Conservation (phyloP, 176 grass and related monocot genomes). For the Hsuehochloa calcarea region DNA sequence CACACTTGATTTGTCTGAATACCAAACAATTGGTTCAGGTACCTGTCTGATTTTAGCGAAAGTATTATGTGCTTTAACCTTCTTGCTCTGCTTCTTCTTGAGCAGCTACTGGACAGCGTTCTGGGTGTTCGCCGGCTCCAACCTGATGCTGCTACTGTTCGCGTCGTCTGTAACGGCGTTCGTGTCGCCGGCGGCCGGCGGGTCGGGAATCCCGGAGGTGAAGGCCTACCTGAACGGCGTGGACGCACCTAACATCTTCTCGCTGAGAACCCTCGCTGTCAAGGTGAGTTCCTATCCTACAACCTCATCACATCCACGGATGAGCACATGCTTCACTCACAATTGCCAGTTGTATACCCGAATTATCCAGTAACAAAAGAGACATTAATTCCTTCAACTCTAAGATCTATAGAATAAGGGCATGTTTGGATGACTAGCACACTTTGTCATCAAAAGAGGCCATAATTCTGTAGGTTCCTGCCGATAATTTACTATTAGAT, state of each 20-base stretch:
- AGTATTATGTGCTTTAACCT: not conserved
- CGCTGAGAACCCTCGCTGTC: slow-evolving; percentile 75
- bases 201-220: slow-evolving; percentile 94
- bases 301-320: slow-evolving; percentile 1
- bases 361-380: not conserved
- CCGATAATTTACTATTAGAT: not conserved
- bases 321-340: not conserved
- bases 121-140: slow-evolving; percentile 57
- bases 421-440: too few species aligned
- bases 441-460: too few species aligned
- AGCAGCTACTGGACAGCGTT: slow-evolving; percentile 77
- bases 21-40: not conserved
- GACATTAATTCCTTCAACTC: not conserved
- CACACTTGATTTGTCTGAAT: too few species aligned
- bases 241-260: slow-evolving; percentile 93
- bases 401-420: not conserved
- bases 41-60: not conserved
- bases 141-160: slow-evolving; percentile 68
- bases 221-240: slow-evolving; percentile 97
- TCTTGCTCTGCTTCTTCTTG: not conserved
- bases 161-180: slow-evolving; percentile 77
- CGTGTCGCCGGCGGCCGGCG: slow-evolving; percentile 72
- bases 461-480: not conserved
- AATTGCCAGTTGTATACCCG: slow-evolving; percentile 2
- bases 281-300: slow-evolving; percentile 63